A percentile compares a stretch with the other conserved stretches of the same genome.
These are phyloP conservation scores for Aspergillus indologenus DNA, from an alignment of 495 filamentous ascomycete species.

Conservation along the genomic window DNA sequence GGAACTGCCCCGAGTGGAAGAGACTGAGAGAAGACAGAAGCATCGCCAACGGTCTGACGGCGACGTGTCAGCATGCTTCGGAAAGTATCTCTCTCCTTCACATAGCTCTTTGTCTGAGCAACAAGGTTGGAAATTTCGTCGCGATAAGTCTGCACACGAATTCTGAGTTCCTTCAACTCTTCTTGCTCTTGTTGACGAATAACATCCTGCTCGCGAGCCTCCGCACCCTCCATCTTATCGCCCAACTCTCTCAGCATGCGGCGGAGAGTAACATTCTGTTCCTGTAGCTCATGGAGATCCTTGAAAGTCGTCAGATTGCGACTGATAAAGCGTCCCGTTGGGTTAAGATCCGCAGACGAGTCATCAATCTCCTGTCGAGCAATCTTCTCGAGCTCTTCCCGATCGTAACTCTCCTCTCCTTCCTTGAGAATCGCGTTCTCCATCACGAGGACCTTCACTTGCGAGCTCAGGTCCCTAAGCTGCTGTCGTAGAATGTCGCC, in stretches of 20 bases:
- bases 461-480: slow-evolving; percentile 83
- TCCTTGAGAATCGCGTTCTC: slow-evolving; percentile 77
- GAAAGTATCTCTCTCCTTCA: slow-evolving; percentile 96
- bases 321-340: slow-evolving; percentile 84
- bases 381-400: slow-evolving; percentile 68
- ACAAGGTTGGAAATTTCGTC: slow-evolving; percentile 76
- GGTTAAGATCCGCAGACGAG: slow-evolving; percentile 55
- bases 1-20: slow-evolving; percentile 45
- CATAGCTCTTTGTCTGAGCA: slow-evolving; percentile 82
- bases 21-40: slow-evolving; percentile 64
- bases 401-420: slow-evolving; percentile 67
- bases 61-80: slow-evolving; percentile 80
- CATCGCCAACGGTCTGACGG: slow-evolving; percentile 60
- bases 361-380: slow-evolving; percentile 64
- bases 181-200: slow-evolving; percentile 69
- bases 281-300: slow-evolving; percentile 78
- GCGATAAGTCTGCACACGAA: slow-evolving; percentile 56
- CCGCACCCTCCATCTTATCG: slow-evolving; percentile 86
- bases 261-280: slow-evolving; percentile 81
- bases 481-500: slow-evolving; percentile 77
- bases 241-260: slow-evolving; percentile 78
- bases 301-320: slow-evolving; percentile 79
- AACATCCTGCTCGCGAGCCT: slow-evolving; percentile 66
- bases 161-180: slow-evolving; percentile 66
- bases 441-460: slow-evolving; percentile 83